Base-by-base conservation (phyloP, 805 yeast genomes). In the Candida glaebosa region DNA sequence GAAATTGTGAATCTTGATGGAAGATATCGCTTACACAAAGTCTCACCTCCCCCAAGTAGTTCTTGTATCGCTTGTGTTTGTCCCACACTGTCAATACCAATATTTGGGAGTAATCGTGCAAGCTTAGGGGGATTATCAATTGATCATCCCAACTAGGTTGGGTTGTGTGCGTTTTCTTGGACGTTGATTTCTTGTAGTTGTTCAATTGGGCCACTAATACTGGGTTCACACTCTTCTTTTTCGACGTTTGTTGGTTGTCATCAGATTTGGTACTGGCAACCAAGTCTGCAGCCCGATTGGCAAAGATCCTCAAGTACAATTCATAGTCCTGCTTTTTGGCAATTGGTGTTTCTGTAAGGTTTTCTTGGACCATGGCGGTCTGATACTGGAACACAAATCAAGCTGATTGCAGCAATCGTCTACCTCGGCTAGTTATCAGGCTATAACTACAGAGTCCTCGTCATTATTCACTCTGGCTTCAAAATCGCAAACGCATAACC, bases 101-200 rank as follows among this genome's bases (percentile, higher is more conserved):
- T 1, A 63, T 36, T 38, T 58, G 67, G 2, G 66, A 52, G 42
- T 43, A 50, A 42, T 61, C 72, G 26, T 51, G 52, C 1, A 28
- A 32, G n/a, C 41, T 48, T 40, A 69, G 52, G 1, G 72, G 74
- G 4, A 69, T 39, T 1, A 44, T 20, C 8, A 69, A 41, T 4
- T 54, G 50, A 18, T 61, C 59, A 40, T 69, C 69, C 75, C 75
- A 69, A 37, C 62, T 57, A 3, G 74, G 75, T 34, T 66, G 62
- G 28, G 48, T 48, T 5, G 74, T 65, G 45, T 60, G 51, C 22
- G 58, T 43, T 44, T 59, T 65, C 31, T 60, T 55, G 28, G 57
- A 43, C 10, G 72, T 62, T 16, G 59, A 53, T 41, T 56, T 63
- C 19, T 49, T 59, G 25, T 28, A 42, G 3, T 53, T 46, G 45